Conservation (phyloP, 2,329 filamentous ascomycete genomes). For the Fusarium setosum region DNA sequence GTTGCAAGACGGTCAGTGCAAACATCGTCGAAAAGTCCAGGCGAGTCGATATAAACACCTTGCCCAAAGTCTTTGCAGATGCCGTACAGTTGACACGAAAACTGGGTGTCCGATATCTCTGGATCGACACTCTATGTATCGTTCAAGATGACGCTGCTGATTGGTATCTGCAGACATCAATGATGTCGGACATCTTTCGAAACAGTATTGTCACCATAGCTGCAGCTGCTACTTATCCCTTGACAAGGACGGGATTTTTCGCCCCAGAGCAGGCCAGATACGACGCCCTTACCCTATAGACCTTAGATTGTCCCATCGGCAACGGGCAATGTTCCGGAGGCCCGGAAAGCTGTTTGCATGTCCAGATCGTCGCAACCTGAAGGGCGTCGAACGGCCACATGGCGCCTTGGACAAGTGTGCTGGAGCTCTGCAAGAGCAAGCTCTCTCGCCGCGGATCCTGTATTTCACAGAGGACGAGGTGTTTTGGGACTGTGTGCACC, state of each 20-base stretch:
- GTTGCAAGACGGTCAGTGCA: neutral
- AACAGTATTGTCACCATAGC: neutral
- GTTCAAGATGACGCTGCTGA: slow-evolving; percentile 10
- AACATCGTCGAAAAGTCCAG: neutral
- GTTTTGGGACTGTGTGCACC: neutral
- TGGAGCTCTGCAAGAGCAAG: neutral
- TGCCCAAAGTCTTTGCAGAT: neutral
- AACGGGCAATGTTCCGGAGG: neutral
- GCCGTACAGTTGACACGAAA: neutral
- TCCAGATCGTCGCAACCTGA: neutral
- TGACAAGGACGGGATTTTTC: neutral
- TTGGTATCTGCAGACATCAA: neutral
- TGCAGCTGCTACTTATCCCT: neutral
- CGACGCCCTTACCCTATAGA: neutral
- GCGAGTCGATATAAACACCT: neutral
- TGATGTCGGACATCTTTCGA: neutral
- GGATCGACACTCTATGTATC: slow-evolving; percentile 16
- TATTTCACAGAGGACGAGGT: neutral
- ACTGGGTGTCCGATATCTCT: slow-evolving; percentile 7
- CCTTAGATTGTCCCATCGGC: neutral
- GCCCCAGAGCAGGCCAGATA: neutral
- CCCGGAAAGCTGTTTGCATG: neutral
- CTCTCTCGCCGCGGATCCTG: neutral
- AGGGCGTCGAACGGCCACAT: neutral
- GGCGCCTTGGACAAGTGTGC: neutral